Conservation (phyloP, 1,284 basidiomycete species). For the Moesziomyces sp. region DNA sequence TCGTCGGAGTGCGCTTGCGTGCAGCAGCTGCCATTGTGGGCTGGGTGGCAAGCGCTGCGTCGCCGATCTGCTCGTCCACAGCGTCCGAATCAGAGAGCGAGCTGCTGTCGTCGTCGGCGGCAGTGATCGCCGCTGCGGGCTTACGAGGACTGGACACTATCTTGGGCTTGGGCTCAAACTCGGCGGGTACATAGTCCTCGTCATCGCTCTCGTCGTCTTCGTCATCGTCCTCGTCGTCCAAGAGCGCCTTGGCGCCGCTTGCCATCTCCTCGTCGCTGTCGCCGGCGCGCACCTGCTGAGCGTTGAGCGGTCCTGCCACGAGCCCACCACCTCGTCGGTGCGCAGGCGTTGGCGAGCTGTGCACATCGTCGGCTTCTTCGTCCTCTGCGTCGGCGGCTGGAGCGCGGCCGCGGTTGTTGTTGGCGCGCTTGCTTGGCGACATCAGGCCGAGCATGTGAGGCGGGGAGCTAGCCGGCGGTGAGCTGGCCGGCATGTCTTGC, state of each 20-base stretch:
- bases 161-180: slow-evolving; percentile 12
- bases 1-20: slow-evolving; percentile 12
- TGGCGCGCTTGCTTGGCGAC: slow-evolving; percentile 22
- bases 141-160: slow-evolving; percentile 9
- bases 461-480: slow-evolving; percentile 40
- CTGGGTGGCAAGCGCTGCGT: slow-evolving; percentile 22
- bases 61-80: slow-evolving; percentile 35
- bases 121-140: slow-evolving; percentile 1
- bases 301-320: slow-evolving; percentile 35
- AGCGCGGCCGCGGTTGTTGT: not conserved
- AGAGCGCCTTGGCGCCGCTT: slow-evolving; percentile 5
- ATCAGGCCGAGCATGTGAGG: slow-evolving; percentile 16
- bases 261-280: slow-evolving; percentile 36
- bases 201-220: slow-evolving; percentile 46
- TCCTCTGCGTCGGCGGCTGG: slow-evolving; percentile 6
- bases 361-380: slow-evolving; percentile 33
- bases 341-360: slow-evolving; percentile 34
- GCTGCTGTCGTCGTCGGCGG: slow-evolving; percentile 28
- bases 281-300: slow-evolving; percentile 32
- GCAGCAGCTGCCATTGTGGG: slow-evolving; percentile 6
- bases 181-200: slow-evolving; percentile 40
- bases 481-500: slow-evolving; percentile 13
- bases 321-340: slow-evolving; percentile 31
- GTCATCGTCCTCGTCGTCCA: slow-evolving; percentile 29
- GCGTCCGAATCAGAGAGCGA: slow-evolving; percentile 38